These are phyloP conservation scores for Coemansia sp. DNA, from an alignment of 192 early-diverging fungal species.

Conservation along the genomic window DNA sequence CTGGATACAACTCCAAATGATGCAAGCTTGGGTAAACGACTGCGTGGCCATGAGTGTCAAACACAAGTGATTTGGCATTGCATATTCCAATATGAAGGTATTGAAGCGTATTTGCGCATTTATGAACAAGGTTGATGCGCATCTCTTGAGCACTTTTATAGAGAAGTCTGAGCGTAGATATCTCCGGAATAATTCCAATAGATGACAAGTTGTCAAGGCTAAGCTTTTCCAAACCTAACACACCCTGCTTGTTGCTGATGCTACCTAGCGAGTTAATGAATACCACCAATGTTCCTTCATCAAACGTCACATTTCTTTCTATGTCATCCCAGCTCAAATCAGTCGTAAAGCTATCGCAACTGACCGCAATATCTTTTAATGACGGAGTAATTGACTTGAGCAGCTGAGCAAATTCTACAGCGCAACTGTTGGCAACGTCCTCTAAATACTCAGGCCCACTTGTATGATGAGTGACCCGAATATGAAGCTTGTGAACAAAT, in stretches of 20 bases:
- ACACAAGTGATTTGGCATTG: background rate
- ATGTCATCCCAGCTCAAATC: background rate
- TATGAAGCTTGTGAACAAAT: background rate
- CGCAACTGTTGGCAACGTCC: background rate
- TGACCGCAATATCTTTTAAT: background rate
- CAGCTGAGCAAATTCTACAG: background rate
- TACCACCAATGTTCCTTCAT: background rate
- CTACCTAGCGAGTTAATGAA: background rate
- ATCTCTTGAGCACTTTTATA: background rate
- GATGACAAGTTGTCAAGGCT: background rate
- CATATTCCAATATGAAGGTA: background rate
- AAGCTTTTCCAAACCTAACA: background rate
- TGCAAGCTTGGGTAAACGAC: slow-evolving; percentile 7
- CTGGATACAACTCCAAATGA: background rate
- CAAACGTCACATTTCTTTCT: background rate
- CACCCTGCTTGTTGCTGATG: background rate
- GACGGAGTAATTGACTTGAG: background rate
- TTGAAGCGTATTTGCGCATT: background rate
- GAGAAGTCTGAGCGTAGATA: background rate
- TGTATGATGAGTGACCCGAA: background rate
- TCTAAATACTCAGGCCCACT: background rate
- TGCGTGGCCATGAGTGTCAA: background rate
- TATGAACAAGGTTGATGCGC: background rate
- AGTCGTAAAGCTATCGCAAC: background rate
- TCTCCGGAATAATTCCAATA: background rate